phyloP scores from a whole-genome alignment of 345 rosid genomes.

The Sonneratia alba region DNA sequence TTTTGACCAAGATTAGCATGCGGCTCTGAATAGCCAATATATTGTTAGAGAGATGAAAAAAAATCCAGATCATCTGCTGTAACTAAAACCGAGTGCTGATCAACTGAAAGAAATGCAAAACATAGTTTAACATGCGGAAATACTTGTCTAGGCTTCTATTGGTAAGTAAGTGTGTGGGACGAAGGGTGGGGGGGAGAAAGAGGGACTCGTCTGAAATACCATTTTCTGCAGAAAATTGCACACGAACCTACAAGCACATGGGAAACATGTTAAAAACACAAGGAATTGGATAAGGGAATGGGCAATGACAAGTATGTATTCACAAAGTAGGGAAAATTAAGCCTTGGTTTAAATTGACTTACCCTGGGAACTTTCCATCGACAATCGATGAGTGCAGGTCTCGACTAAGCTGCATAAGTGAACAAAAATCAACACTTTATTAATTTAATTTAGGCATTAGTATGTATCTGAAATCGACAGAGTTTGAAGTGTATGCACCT shows the following conservation, averaged over 20 bases:
- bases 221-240: conserved; percentile 59
- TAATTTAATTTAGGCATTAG: not conserved
- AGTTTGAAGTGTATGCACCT: conserved; percentile 21
- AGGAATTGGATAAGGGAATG: not conserved
- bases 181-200: not conserved
- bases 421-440: not conserved
- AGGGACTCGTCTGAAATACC: conserved; percentile 25
- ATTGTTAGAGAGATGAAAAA: not conserved
- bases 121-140: not conserved
- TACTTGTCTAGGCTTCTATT: too few relatives aligned
- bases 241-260: conserved; percentile 43
- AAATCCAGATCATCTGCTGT: too few relatives aligned
- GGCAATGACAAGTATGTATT: not conserved
- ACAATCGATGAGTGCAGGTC: conserved; percentile 53
- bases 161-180: not conserved
- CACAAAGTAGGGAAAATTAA: not conserved
- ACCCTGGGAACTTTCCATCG: conserved; percentile 55
- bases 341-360: conserved; percentile 10
- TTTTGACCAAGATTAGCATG: not conserved
- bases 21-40: not conserved
- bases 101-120: too few relatives aligned
- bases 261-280: not conserved
- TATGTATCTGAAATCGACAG: not conserved
- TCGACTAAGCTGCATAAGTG: conserved; percentile 53
- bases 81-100: too few relatives aligned